A percentile compares a stretch with the other conserved stretches of the same genome.
These are phyloP conservation scores for Thalassiosira ordinaria DNA, from an alignment of 352 stramenopile genomes.

Conservation along the genomic window DNA sequence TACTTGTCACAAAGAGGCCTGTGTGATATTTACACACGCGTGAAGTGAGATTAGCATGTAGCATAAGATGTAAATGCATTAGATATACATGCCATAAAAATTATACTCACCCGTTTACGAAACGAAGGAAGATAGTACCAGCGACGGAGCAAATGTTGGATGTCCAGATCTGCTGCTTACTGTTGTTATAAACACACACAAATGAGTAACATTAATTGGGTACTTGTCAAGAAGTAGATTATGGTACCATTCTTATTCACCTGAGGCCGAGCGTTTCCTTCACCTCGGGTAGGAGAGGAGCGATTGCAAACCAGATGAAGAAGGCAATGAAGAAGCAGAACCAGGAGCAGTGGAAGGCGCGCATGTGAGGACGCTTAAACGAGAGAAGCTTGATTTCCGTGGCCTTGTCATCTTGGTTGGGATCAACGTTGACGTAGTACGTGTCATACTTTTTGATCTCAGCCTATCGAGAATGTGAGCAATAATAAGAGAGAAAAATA, in stretches of 20 bases:
- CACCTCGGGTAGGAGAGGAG: conserved; percentile 92
- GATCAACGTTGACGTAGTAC: conserved; percentile 63
- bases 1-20: conserved; percentile 93
- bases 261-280: conserved; percentile 88
- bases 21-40: too few relatives aligned
- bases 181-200: too few relatives aligned
- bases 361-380: conserved; percentile 92
- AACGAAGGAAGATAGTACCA: conserved; percentile 90
- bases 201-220: too few relatives aligned
- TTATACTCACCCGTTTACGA: conserved; percentile 91
- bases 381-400: conserved; percentile 87
- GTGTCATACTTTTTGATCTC: conserved; percentile 51
- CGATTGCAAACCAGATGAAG: conserved; percentile 94
- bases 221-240: too few relatives aligned
- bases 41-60: too few relatives aligned
- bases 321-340: conserved; percentile 93
- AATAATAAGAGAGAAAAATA: not conserved
- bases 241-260: too few relatives aligned
- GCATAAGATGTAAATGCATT: too few relatives aligned
- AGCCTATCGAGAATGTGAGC: too few relatives aligned
- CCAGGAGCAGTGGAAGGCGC: conserved; percentile 91
- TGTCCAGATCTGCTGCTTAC: conserved; percentile 90
- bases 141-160: conserved; percentile 92
- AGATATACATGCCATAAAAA: too few relatives aligned
- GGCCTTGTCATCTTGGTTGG: conserved; percentile 78